phyloP scores from a whole-genome alignment of 176 grass and related monocot species.

The Bonia amplexicaulis region DNA sequence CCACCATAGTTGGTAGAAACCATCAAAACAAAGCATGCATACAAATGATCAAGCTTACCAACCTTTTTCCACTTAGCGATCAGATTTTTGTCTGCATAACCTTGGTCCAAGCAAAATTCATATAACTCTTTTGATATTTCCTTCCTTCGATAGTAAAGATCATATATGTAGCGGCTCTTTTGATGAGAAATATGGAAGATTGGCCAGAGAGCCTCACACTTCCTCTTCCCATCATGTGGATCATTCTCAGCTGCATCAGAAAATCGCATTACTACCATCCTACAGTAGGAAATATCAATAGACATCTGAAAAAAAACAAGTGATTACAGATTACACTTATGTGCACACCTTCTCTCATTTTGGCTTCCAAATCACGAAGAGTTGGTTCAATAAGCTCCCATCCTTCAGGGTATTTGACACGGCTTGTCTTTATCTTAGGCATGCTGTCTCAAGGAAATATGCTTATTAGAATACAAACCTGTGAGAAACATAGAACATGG shows the following conservation, averaged over 20 bases:
- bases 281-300: neutral
- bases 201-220: slow-evolving; percentile 86
- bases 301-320: neutral
- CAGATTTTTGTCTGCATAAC: slow-evolving; percentile 77
- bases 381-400: slow-evolving; percentile 98
- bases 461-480: neutral
- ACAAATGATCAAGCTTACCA: neutral
- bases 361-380: slow-evolving; percentile 79
- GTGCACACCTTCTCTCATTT: slow-evolving; percentile 84
- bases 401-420: slow-evolving; percentile 89
- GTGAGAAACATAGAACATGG: neutral
- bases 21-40: slow-evolving; percentile 2
- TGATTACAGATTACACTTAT: neutral
- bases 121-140: slow-evolving; percentile 81
- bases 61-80: slow-evolving; percentile 98
- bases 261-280: neutral
- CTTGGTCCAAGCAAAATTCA: slow-evolving; percentile 88
- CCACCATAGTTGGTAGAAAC: neutral
- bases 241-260: slow-evolving; percentile 78
- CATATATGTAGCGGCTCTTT: slow-evolving; percentile 87
- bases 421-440: slow-evolving; percentile 96
- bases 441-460: slow-evolving; percentile 31
- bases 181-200: slow-evolving; percentile 84
- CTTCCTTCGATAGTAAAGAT: slow-evolving; percentile 84
- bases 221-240: slow-evolving; percentile 84